Percentiles rank a stretch among this genome's conserved stretches.
phyloP scores from a whole-genome alignment of 1,284 basidiomycete species.

The Sutorius eximius region DNA sequence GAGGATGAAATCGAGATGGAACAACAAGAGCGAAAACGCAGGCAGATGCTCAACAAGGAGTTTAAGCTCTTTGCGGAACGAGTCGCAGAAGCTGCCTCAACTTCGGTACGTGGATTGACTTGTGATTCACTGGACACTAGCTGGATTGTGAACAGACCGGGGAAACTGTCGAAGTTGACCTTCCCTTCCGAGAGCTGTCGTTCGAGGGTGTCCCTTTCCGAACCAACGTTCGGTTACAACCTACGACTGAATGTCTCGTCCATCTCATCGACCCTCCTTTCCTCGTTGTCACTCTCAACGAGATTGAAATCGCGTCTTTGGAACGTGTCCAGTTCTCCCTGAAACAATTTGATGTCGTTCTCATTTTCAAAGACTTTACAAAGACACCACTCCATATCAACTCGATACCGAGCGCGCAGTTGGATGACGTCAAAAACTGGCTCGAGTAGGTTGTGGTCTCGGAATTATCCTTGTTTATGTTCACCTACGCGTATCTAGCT shows the following conservation, averaged over 20 bases:
- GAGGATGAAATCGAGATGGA: conserved; percentile 99
- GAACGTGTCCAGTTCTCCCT: conserved; percentile 97
- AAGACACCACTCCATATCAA: conserved; percentile 92
- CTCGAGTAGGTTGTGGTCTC: conserved; percentile 73
- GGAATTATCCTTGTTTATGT: neutral
- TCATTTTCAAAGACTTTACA: conserved; percentile 96
- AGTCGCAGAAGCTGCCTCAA: conserved; percentile 82
- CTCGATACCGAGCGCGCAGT: conserved; percentile 85
- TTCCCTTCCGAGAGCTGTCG: conserved; percentile 95
- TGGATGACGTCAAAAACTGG: conserved; percentile 98
- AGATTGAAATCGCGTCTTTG: conserved; percentile 95
- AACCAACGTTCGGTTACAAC: conserved; percentile 91
- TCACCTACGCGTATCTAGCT: conserved; percentile 48
- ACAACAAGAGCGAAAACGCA: conserved; percentile 91
- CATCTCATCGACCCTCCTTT: conserved; percentile 96
- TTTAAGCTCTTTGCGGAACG: conserved; percentile 95
- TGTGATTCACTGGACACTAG: conserved; percentile 7
- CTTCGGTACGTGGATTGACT: conserved; percentile 50
- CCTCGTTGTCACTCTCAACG: conserved; percentile 90
- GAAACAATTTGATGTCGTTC: conserved; percentile 96
- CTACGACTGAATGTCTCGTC: conserved; percentile 96
- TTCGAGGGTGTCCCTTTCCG: conserved; percentile 98
- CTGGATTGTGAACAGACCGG: conserved; percentile 52
- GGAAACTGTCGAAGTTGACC: conserved; percentile 89
- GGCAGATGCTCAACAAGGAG: conserved; percentile 91